Evolutionary conservation across 2,329 filamentous ascomycete species (phyloP).

Genomic region (Bipolaris bicolor): DNA sequence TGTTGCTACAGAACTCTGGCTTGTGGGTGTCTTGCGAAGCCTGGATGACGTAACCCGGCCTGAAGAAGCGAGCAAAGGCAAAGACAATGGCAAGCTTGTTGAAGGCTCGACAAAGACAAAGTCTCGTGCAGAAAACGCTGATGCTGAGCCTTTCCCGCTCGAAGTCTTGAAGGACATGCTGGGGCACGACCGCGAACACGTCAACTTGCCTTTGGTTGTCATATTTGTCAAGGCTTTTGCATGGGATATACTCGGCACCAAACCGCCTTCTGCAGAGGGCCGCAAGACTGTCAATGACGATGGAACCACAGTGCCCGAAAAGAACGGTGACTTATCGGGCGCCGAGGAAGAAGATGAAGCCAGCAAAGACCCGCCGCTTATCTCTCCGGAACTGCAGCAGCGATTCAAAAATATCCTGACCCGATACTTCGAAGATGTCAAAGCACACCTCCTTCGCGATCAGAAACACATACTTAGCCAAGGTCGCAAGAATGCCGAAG

Average conservation of each 20-base stretch:
- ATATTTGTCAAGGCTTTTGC: constrained; percentile 95
- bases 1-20: constrained; percentile 94
- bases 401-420: constrained; percentile 84
- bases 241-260: constrained; percentile 92
- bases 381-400: constrained; percentile 76
- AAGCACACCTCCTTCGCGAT: constrained; percentile 84
- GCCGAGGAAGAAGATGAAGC: constrained; percentile 59
- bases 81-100: constrained; percentile 60
- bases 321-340: constrained; percentile 58
- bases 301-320: constrained; percentile 67
- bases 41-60: constrained; percentile 72
- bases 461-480: constrained; percentile 88
- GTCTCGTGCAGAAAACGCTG: constrained; percentile 65
- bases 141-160: constrained; percentile 89
- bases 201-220: constrained; percentile 88
- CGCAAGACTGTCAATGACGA: constrained; percentile 85
- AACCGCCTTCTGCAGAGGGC: constrained; percentile 72
- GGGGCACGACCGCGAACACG: constrained; percentile 89
- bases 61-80: constrained; percentile 67
- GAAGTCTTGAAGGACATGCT: constrained; percentile 98
- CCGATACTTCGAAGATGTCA: constrained; percentile 92
- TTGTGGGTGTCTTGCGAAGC: constrained; percentile 85
- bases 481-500: constrained; percentile 93
- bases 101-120: constrained; percentile 68
- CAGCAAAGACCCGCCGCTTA: constrained; percentile 73